phyloP scores from a whole-genome alignment of 2,329 filamentous ascomycete species.

The Colletotrichum sp. region DNA sequence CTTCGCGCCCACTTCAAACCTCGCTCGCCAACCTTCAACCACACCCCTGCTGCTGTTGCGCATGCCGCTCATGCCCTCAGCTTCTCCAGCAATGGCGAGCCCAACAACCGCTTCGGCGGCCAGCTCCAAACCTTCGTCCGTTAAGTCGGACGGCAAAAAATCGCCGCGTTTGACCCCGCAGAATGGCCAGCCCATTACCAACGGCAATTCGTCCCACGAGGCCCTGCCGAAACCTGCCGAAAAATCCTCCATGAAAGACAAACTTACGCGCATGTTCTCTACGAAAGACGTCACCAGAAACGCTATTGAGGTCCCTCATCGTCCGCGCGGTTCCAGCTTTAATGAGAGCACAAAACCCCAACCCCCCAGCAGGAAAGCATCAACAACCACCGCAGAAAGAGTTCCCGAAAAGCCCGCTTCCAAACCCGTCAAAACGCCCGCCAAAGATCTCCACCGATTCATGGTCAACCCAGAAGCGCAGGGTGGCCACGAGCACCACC shows the following conservation, averaged over 20 bases:
- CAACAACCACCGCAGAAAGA: constrained; percentile 30
- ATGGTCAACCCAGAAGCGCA: constrained; percentile 54
- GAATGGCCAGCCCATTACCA: constrained; percentile 36
- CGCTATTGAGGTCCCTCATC: constrained; percentile 37
- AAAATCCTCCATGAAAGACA: constrained; percentile 68
- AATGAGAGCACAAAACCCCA: constrained; percentile 42
- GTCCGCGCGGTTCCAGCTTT: constrained; percentile 39
- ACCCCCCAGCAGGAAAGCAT: constrained; percentile 34
- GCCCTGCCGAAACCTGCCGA: constrained; percentile 44
- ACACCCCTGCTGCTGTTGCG: neutral
- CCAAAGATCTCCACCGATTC: constrained; percentile 53
- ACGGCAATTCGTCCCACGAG: constrained; percentile 31
- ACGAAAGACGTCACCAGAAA: constrained; percentile 54
- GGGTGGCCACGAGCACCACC: constrained; percentile 83
- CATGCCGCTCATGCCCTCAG: constrained; percentile 15
- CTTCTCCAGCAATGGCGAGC: constrained; percentile 19
- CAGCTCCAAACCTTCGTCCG: constrained; percentile 55
- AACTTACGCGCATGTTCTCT: constrained; percentile 70
- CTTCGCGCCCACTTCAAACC: neutral
- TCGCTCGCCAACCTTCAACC: neutral
- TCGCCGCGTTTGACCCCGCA: constrained; percentile 44
- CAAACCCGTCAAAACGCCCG: constrained; percentile 40
- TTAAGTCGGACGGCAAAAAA: constrained; percentile 48
- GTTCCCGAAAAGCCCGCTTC: constrained; percentile 32
- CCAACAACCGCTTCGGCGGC: constrained; percentile 36